These are phyloP conservation scores for Pichia paraexigua DNA, from an alignment of 805 yeast genomes.

Conservation along the genomic window DNA sequence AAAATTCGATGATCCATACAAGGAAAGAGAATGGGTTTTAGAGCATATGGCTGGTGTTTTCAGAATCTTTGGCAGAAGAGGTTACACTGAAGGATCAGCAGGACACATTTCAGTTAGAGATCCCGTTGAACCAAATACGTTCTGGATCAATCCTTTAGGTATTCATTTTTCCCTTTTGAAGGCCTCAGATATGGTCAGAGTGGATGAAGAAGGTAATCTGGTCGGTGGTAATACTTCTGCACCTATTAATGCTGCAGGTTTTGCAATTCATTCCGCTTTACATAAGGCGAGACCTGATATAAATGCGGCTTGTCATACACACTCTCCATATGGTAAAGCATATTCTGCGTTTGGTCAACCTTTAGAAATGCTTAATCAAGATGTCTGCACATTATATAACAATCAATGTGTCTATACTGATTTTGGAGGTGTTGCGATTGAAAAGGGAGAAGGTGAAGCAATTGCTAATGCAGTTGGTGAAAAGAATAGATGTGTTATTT, in stretches of 20 bases:
- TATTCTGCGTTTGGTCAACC: slow-evolving; percentile 58
- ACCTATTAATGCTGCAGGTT: slow-evolving; percentile 60
- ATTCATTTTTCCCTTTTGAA: slow-evolving; percentile 57
- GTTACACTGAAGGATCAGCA: slow-evolving; percentile 69
- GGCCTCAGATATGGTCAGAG: slow-evolving; percentile 56
- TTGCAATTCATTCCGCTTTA: slow-evolving; percentile 58
- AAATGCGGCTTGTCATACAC: slow-evolving; percentile 66
- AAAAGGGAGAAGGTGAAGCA: slow-evolving; percentile 51
- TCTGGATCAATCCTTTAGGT: slow-evolving; percentile 89
- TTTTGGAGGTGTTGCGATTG: slow-evolving; percentile 77
- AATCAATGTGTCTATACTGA: slow-evolving; percentile 56
- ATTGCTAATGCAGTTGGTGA: slow-evolving; percentile 57
- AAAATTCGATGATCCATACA: slow-evolving; percentile 38
- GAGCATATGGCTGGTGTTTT: slow-evolving; percentile 84
- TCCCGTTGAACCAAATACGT: slow-evolving; percentile 70
- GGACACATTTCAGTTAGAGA: slow-evolving; percentile 85
- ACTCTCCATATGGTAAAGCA: slow-evolving; percentile 57
- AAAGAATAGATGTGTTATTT: slow-evolving; percentile 44
- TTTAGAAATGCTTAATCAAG: slow-evolving; percentile 76
- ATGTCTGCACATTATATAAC: slow-evolving; percentile 59
- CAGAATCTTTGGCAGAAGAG: slow-evolving; percentile 72
- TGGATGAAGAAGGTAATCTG: slow-evolving; percentile 54
- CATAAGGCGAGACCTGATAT: slow-evolving; percentile 66
- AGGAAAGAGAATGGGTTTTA: slow-evolving; percentile 45
- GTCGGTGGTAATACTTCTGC: slow-evolving; percentile 44